Evolutionary conservation across 1,284 basidiomycete genomes (phyloP), one percentile per base, ranked within the genome.

Genomic region (Sporisorium scitamineum): DNA sequence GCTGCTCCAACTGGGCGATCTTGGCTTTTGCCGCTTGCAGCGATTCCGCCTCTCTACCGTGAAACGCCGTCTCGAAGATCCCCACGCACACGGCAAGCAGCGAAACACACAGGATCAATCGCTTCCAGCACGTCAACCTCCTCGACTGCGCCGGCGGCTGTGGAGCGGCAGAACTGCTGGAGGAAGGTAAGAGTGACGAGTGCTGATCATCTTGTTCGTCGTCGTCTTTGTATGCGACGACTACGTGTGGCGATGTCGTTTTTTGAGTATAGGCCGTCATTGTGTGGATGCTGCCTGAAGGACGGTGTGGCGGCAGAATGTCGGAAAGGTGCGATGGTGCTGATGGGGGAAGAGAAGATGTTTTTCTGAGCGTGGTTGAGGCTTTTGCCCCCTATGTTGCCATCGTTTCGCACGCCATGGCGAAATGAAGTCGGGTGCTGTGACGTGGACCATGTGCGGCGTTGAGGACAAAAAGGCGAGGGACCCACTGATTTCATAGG

Each of bases 31-130:
- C 62, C 0, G 55, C 63, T 16, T 47, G 55, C 0, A 71, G 32
- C 10, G 69, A 61, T 44, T 71, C 62, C 2, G 55, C 69, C 39
- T 71, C 69, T 31, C 20, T 61, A 14, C 69, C 69, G 37, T 71
- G 62, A 24, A 66, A 66, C 1, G 55, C 52, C 10, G 51, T 37
- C 50, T 66, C 63, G 39, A 71, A 66, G 22, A 61, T 24, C 2
- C 63, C 69, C 6, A 61, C 20, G 14, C 51, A 54, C 18, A 71
- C 54, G 24, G 59, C 52, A 0, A 71, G 32, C 16, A 71, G 26
- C 0, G 63, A 56, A 14, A 59, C 4, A n/a, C 8, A 24, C 4
- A 71, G 41, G 0, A 62, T 11, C 11, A 66, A n/a, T 3, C 55
- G 54, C 31, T 47, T 52, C 29, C 34, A 56, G n/a, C 61, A 54